Percentiles rank a stretch among this genome's conserved stretches.
Conservation (phyloP, 2,329 filamentous ascomycete genomes). For the Diplodia mutila region DNA sequence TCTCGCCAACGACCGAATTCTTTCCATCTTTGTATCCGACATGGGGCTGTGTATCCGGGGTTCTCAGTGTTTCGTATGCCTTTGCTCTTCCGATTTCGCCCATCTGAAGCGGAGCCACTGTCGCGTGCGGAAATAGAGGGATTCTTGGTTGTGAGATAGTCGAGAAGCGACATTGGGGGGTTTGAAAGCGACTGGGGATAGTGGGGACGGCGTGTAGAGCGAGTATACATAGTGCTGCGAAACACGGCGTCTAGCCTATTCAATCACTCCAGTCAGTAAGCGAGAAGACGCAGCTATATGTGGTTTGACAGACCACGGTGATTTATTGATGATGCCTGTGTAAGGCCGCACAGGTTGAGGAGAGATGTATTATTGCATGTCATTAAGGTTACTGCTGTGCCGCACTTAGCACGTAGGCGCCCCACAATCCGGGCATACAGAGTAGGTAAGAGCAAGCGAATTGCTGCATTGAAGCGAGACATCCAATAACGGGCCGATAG, state of each 20-base stretch:
- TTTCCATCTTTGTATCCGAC: no score
- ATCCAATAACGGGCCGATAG: neutral
- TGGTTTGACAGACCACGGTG: neutral
- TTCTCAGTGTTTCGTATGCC: no score
- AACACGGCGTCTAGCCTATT: neutral
- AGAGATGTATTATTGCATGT: neutral
- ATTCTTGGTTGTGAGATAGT: no score
- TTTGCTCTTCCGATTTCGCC: no score
- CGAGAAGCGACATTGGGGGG: neutral
- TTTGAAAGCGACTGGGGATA: neutral
- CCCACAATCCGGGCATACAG: neutral
- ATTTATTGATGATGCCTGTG: neutral
- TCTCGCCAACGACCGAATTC: no score
- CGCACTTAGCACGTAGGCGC: neutral
- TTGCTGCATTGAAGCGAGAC: neutral
- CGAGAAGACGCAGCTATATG: neutral
- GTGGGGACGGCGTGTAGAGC: neutral
- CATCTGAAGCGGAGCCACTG: no score
- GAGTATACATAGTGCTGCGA: neutral
- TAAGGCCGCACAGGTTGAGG: neutral
- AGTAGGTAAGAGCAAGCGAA: neutral
- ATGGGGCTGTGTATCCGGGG: no score
- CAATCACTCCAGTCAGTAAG: neutral
- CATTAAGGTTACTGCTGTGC: neutral
- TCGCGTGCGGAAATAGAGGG: no score